phyloP scores from a whole-genome alignment of 768 basidiomycete species.

The Leccinum pellstonianum region DNA sequence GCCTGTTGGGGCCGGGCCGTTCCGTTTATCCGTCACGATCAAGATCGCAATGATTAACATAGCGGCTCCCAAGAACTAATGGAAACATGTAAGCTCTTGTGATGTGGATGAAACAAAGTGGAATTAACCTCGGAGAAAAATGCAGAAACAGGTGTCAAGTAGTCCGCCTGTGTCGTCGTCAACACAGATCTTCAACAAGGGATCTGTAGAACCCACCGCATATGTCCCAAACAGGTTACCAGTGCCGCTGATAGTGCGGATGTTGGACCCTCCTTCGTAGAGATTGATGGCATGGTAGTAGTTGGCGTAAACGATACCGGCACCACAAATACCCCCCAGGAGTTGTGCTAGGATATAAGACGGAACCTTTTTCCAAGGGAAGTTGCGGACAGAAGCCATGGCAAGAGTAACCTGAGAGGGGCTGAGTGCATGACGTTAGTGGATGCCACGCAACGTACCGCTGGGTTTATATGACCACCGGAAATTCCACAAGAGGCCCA shows the following conservation, averaged over 20 bases:
- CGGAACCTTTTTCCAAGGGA: slow-evolving; percentile 82
- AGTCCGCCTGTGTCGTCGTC: slow-evolving; percentile 34
- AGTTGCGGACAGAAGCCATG: slow-evolving; percentile 64
- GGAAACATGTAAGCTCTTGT: not conserved
- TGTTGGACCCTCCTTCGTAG: slow-evolving; percentile 52
- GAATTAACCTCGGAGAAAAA: slow-evolving; percentile 46
- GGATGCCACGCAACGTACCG: slow-evolving; percentile 38
- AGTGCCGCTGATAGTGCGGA: slow-evolving; percentile 58
- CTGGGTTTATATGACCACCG: slow-evolving; percentile 75
- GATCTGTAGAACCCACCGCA: slow-evolving; percentile 40
- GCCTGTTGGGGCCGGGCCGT: slow-evolving; percentile 46
- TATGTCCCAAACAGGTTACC: slow-evolving; percentile 61
- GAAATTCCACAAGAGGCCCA: slow-evolving; percentile 68
- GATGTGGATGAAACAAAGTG: not conserved
- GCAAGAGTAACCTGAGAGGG: slow-evolving; percentile 63
- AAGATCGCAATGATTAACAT: slow-evolving; percentile 56
- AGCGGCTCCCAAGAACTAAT: slow-evolving; percentile 53
- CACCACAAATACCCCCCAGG: slow-evolving; percentile 59
- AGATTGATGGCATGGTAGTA: slow-evolving; percentile 68
- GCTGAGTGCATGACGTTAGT: slow-evolving; percentile 1
- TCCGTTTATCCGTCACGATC: slow-evolving; percentile 52
- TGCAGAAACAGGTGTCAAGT: slow-evolving; percentile 42
- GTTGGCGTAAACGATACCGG: slow-evolving; percentile 57
- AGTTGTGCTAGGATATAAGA: slow-evolving; percentile 62
- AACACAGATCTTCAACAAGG: slow-evolving; percentile 2